These are phyloP conservation scores for Trypethelium eluteriae DNA, from an alignment of 495 filamentous ascomycete species.

Conservation along the genomic window DNA sequence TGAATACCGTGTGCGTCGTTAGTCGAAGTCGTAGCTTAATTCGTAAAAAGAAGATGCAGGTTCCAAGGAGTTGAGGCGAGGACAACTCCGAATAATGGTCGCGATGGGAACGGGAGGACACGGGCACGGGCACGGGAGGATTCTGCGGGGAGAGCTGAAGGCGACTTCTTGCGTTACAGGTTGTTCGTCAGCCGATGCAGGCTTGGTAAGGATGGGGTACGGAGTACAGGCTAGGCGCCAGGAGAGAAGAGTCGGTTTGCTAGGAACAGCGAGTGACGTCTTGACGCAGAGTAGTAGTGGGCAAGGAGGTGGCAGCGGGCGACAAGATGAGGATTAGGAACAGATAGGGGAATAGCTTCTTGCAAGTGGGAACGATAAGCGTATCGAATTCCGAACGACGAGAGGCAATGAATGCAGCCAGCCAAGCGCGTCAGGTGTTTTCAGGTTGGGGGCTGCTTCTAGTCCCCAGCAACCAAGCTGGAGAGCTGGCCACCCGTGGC, in stretches of 20 bases:
- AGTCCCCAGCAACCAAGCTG: no score
- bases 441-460: no score
- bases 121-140: not conserved
- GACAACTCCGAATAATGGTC: not conserved
- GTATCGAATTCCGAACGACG: no score
- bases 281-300: no score
- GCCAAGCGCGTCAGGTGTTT: no score
- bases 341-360: no score
- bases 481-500: no score
- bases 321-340: no score
- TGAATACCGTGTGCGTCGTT: not conserved
- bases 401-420: no score
- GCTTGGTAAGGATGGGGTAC: not conserved
- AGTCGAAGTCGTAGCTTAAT: not conserved
- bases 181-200: constrained; percentile 1
- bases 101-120: not conserved
- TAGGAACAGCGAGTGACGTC: no score
- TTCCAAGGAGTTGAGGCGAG: not conserved
- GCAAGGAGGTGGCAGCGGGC: no score
- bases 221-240: not conserved
- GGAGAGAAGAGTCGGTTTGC: not conserved
- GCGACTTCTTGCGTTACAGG: not conserved
- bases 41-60: not conserved
- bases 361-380: no score
- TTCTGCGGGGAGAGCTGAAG: not conserved